A percentile compares a stretch with the other conserved stretches of the same genome.
These are phyloP conservation scores for Colletotrichum theobromicola DNA, from an alignment of 2,329 filamentous ascomycete species.

Conservation along the genomic window DNA sequence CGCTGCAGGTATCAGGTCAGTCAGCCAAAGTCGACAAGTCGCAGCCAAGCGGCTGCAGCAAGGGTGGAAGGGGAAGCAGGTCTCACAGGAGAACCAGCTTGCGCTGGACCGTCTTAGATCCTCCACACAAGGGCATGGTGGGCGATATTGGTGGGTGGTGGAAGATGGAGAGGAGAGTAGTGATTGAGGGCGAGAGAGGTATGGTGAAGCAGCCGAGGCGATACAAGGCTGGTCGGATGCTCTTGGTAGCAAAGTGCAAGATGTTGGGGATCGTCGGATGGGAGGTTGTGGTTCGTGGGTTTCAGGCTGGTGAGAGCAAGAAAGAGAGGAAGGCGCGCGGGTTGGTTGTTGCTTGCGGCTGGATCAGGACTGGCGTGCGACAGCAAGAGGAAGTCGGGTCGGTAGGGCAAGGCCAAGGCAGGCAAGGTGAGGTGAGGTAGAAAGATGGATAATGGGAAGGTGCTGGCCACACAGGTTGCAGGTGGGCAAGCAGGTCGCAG, in stretches of 20 bases:
- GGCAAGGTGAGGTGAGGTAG: neutral
- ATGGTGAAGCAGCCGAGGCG: neutral
- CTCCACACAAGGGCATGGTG: conserved; percentile 58
- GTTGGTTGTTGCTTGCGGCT: neutral
- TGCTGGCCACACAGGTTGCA: neutral
- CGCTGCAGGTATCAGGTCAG: conserved; percentile 54
- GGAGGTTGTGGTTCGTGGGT: neutral
- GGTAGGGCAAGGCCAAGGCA: conserved; percentile 1
- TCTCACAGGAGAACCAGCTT: conserved; percentile 93
- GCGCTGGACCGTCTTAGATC: conserved; percentile 86
- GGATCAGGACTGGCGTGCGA: neutral
- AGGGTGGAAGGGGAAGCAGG: conserved; percentile 26
- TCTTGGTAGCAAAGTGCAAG: neutral
- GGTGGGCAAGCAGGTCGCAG: neutral
- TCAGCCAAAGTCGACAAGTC: conserved; percentile 11
- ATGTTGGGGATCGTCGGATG: neutral
- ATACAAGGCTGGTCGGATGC: neutral
- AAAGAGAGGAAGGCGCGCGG: neutral
- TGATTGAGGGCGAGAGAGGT: neutral
- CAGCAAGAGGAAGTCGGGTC: neutral
- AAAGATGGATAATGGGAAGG: neutral
- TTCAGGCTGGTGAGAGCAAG: neutral
- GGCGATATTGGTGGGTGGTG: neutral
- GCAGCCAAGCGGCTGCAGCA: neutral
- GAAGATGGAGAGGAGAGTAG: neutral